Percentiles rank a stretch among this genome's conserved stretches.
phyloP scores from a whole-genome alignment of 129 eudicot species.

The Artemisia annua region DNA sequence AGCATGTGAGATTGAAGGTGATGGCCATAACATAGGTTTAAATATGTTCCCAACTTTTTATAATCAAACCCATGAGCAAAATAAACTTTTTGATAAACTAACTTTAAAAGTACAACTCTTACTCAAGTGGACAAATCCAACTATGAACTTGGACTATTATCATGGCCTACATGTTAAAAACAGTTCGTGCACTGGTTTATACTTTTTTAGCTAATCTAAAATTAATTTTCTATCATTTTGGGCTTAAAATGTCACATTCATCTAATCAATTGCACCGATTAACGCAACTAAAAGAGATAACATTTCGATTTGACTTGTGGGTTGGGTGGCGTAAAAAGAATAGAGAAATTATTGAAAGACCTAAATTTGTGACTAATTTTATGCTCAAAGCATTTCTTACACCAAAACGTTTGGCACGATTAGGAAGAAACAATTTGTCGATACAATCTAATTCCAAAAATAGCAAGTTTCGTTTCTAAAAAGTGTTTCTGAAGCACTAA shows the following conservation, averaged over 20 bases:
- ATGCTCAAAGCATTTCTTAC: background rate
- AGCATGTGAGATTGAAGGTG: conserved; percentile 33
- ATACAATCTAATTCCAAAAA: conserved; percentile 19
- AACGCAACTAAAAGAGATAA: too few relatives aligned
- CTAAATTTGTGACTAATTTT: too few relatives aligned
- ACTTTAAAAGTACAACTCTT: conserved; percentile 35
- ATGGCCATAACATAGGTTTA: conserved; percentile 27
- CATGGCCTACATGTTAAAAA: too few relatives aligned
- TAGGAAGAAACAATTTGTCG: conserved; percentile 16
- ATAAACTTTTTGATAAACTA: conserved; percentile 20
- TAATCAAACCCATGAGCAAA: conserved; percentile 23
- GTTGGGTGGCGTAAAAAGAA: too few relatives aligned
- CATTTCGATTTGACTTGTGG: too few relatives aligned
- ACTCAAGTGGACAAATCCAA: conserved; percentile 31
- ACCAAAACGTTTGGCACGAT: conserved; percentile 17
- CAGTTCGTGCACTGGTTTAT: too few relatives aligned
- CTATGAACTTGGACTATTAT: background rate
- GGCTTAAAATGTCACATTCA: too few relatives aligned
- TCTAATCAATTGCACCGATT: too few relatives aligned
- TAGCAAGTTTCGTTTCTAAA: conserved; percentile 24
- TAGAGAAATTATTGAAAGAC: too few relatives aligned
- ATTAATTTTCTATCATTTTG: too few relatives aligned
- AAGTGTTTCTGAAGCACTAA: conserved; percentile 24
- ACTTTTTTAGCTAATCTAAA: background rate
- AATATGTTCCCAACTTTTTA: conserved; percentile 25